These are phyloP conservation scores for Backusella tuberculispora DNA, from an alignment of 192 early-diverging fungal species.

Conservation along the genomic window DNA sequence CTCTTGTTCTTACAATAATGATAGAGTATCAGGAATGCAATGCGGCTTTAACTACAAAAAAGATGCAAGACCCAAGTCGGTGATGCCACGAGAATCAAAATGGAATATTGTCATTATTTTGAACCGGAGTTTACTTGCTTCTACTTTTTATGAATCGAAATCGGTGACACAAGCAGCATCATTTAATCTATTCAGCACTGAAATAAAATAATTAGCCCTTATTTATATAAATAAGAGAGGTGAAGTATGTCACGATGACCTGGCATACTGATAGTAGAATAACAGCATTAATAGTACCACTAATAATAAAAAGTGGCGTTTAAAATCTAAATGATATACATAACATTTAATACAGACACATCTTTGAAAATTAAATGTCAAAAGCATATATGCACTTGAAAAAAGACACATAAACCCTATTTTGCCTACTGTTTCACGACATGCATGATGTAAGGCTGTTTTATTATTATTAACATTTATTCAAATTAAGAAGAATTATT, in stretches of 20 bases:
- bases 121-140: conserved; percentile 3
- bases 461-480: neutral
- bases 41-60: neutral
- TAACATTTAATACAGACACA: too few species aligned
- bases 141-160: neutral
- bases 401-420: too few species aligned
- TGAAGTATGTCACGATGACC: too few species aligned
- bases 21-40: neutral
- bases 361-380: too few species aligned
- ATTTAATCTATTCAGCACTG: neutral
- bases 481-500: neutral
- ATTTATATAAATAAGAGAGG: neutral
- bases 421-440: neutral
- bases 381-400: too few species aligned
- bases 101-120: conserved; percentile 5
- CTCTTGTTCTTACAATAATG: neutral
- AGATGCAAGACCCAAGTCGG: neutral
- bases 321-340: too few species aligned
- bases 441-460: neutral
- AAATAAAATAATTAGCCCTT: neutral
- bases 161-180: neutral
- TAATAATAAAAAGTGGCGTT: too few species aligned
- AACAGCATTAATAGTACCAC: too few species aligned
- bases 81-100: conserved; percentile 3
- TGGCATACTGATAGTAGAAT: too few species aligned